phyloP scores from a whole-genome alignment of 371 early-diverging fungal species.

The Neoconidiobolus thromboides region DNA sequence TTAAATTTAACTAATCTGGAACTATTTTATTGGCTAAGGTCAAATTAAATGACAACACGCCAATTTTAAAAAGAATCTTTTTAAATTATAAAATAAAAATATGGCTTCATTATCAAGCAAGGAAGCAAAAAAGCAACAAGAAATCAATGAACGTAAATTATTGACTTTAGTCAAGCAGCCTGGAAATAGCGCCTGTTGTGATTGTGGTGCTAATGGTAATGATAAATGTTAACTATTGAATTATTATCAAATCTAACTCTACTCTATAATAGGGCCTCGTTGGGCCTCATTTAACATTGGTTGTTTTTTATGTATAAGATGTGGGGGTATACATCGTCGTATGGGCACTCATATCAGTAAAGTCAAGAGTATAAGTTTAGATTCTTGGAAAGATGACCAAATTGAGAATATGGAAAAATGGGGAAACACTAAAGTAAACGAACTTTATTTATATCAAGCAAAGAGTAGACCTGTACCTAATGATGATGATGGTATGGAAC shows the following conservation, averaged over 20 bases:
- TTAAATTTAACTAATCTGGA: no score
- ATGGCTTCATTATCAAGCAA: neutral
- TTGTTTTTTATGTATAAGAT: slow-evolving; percentile 83
- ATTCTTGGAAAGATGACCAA: slow-evolving; percentile 85
- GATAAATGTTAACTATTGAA: neutral
- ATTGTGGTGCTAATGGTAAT: slow-evolving; percentile 54
- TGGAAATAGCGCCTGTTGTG: slow-evolving; percentile 61
- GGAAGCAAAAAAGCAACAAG: slow-evolving; percentile 4
- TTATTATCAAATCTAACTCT: neutral
- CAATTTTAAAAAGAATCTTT: no score
- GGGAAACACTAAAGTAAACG: slow-evolving; percentile 5
- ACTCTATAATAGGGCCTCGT: slow-evolving; percentile 49
- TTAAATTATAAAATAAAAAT: neutral
- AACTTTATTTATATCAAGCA: neutral
- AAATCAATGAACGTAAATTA: slow-evolving; percentile 29
- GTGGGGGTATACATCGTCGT: slow-evolving; percentile 77
- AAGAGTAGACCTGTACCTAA: neutral
- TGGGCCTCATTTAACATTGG: slow-evolving; percentile 92
- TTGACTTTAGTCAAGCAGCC: slow-evolving; percentile 45
- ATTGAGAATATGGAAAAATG: slow-evolving; percentile 40
- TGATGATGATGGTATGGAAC: slow-evolving; percentile 5
- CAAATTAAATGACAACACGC: no score
- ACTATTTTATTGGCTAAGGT: no score
- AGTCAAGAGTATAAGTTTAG: slow-evolving; percentile 78
- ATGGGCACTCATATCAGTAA: slow-evolving; percentile 87